Percentiles rank a stretch among this genome's conserved stretches.
Conservation (phyloP, 1,139 yeast species). For the Hyphopichia pseudoburtonii region DNA sequence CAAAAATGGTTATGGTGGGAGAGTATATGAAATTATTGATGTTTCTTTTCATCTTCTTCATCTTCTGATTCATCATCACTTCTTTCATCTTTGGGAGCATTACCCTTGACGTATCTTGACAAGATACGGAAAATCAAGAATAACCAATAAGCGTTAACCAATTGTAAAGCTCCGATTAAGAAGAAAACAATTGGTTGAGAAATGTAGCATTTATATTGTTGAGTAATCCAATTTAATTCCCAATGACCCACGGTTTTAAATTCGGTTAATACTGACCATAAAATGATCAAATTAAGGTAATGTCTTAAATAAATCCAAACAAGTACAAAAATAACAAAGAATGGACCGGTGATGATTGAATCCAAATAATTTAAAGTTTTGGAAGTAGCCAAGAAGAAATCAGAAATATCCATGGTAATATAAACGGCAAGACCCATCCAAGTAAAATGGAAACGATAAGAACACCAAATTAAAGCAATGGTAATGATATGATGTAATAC, state of each 20-base stretch:
- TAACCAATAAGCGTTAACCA: slow-evolving; percentile 87
- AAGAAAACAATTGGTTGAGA: slow-evolving; percentile 86
- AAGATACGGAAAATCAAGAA: slow-evolving; percentile 76
- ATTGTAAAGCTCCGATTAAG: slow-evolving; percentile 75
- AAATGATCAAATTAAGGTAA: slow-evolving; percentile 71
- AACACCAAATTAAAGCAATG: slow-evolving; percentile 79
- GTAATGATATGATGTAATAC: slow-evolving; percentile 94
- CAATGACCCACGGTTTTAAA: slow-evolving; percentile 82
- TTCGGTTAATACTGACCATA: slow-evolving; percentile 88
- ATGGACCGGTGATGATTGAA: slow-evolving; percentile 60
- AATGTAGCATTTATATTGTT: slow-evolving; percentile 95
- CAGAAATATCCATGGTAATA: slow-evolving; percentile 94
- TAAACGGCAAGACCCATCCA: slow-evolving; percentile 92
- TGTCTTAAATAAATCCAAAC: slow-evolving; percentile 92
- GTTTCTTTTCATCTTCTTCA: slow-evolving; percentile 37
- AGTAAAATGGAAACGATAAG: slow-evolving; percentile 95
- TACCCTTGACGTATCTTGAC: slow-evolving; percentile 59
- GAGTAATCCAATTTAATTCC: slow-evolving; percentile 82
- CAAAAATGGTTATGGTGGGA: too few relatives aligned
- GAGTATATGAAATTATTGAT: slow-evolving; percentile 21
- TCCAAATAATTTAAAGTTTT: slow-evolving; percentile 84
- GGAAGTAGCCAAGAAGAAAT: slow-evolving; percentile 80
- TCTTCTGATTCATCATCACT: slow-evolving; percentile 79
- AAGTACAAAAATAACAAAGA: slow-evolving; percentile 64
- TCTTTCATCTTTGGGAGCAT: slow-evolving; percentile 76